Base-by-base conservation (phyloP, 768 basidiomycete genomes). In the Amanita subjunquillea region DNA sequence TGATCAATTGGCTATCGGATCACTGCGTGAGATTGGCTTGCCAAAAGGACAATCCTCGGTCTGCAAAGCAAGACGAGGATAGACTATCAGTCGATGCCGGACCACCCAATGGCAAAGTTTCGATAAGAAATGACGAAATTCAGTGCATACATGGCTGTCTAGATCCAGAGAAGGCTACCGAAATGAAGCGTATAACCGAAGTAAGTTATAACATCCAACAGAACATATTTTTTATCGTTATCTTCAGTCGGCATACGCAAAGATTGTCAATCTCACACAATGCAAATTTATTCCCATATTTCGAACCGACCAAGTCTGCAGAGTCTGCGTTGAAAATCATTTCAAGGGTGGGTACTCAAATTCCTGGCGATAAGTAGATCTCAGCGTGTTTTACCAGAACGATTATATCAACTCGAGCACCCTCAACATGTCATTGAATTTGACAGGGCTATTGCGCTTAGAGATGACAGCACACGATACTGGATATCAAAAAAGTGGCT, bases 401-500 rank as follows among this genome's bases (percentile, higher is more conserved):
- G 75, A 56, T 63, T 83, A 15, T 91, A 91, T 64, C 76, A 78
- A 56, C 69, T 77, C 15, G 74, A 83, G 56, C 89, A 91, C 62
- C 81, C 83, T 23, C 72, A 68, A 41, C 63, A 75, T n/a, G 80
- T 87, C 0, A 64, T 70, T 25, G 64, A 71, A 50, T 85, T 89
- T 53, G 82, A 88, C 44, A 70, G 74, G 3, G 62, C 79, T 5
- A 71, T 71, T 37, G 69, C 73, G 25, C 65, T 72, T 8, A 53
- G 51, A 32, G 66, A 67, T 3, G 67, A 68, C 10, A 76, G 77
- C 51, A 63, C 65, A 13, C 77, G 77, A 6, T 83, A 74, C 62
- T 88, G 84, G 83, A 79, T 91, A 60, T 91, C 90, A 0, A 89
- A 83, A 61, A 63, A 67, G 5, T 92, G 91, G 91, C 63, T 86